Evolutionary conservation across 192 early-diverging fungal genomes (phyloP).

Genomic region (Coemansia sp.): DNA sequence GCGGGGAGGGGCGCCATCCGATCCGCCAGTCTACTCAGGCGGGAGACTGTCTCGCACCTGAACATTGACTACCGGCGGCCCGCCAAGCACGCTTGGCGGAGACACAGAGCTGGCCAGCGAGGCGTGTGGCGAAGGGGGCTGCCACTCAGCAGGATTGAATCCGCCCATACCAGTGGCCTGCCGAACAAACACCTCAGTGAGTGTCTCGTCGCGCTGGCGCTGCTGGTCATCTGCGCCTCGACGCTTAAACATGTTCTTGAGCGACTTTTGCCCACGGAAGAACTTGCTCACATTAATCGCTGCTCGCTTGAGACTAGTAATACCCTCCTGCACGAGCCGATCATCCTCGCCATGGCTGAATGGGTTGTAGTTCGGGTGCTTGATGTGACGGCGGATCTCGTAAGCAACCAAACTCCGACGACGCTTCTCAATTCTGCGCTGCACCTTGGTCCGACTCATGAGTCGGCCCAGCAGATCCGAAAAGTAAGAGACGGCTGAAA

Average conservation of each 20-base stretch:
- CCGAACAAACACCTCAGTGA: slow-evolving; percentile 43
- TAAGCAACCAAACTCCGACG: slow-evolving; percentile 40
- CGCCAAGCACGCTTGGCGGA: not conserved
- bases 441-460: slow-evolving; percentile 37
- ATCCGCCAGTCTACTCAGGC: not conserved
- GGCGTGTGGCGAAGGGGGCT: slow-evolving; percentile 31
- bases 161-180: slow-evolving; percentile 47
- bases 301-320: slow-evolving; percentile 23
- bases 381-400: slow-evolving; percentile 54
- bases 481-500: slow-evolving; percentile 44
- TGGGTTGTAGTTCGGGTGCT: slow-evolving; percentile 53
- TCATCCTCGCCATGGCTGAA: slow-evolving; percentile 42
- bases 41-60: slow-evolving; percentile 1
- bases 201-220: slow-evolving; percentile 28
- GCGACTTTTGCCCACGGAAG: slow-evolving; percentile 15
- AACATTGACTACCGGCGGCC: not conserved
- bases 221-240: slow-evolving; percentile 14
- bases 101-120: not conserved
- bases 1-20: not conserved
- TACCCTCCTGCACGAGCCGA: slow-evolving; percentile 19
- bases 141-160: slow-evolving; percentile 32
- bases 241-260: slow-evolving; percentile 8
- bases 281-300: slow-evolving; percentile 14
- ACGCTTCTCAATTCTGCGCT: slow-evolving; percentile 40
- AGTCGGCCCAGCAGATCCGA: slow-evolving; percentile 25